These are phyloP conservation scores for Sherardia arvensis DNA, from an alignment of 257 asterid genomes.

Conservation along the genomic window DNA sequence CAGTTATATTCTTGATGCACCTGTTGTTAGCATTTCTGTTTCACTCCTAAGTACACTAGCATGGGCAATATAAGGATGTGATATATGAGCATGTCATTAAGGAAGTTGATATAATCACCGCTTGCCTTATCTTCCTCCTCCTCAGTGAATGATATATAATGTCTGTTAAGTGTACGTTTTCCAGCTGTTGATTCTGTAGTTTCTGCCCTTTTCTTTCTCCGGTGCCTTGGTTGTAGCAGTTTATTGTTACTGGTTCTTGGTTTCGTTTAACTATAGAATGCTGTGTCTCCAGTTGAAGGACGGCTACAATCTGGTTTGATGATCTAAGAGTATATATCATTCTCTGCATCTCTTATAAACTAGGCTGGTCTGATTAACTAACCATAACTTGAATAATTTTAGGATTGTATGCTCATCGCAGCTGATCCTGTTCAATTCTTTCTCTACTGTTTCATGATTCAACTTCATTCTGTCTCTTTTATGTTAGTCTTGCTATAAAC, in stretches of 20 bases:
- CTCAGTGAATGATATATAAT: background rate
- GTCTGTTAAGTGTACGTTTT: no score
- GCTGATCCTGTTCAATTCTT: background rate
- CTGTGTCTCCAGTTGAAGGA: no score
- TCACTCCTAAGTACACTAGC: background rate
- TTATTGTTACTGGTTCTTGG: background rate
- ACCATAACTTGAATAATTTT: background rate
- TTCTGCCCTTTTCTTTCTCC: background rate
- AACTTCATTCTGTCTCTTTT: background rate
- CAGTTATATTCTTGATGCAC: background rate
- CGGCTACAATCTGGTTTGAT: background rate
- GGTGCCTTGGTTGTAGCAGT: background rate
- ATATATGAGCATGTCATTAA: background rate
- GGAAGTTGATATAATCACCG: background rate
- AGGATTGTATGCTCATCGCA: no score
- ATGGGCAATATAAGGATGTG: no score
- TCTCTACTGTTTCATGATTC: background rate
- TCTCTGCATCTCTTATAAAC: background rate
- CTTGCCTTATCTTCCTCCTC: background rate
- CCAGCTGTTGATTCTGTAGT: background rate
- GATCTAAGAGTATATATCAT: background rate
- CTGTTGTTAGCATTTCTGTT: background rate
- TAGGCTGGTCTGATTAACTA: background rate
- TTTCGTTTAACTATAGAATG: no score
- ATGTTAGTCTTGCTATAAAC: background rate